Conservation (phyloP, 2,329 filamentous ascomycete species). For the Fusarium sacchari region DNA sequence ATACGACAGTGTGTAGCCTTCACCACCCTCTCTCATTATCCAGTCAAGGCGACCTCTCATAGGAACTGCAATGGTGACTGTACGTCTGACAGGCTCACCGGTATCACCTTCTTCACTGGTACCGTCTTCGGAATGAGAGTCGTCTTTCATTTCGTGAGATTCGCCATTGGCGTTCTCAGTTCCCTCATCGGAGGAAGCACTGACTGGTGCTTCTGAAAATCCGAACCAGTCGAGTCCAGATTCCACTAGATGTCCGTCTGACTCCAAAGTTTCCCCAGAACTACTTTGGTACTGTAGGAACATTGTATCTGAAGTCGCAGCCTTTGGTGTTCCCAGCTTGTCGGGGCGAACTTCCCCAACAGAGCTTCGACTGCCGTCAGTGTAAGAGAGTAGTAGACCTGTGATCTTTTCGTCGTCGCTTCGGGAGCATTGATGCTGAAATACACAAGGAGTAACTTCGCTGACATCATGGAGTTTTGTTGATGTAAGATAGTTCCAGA, state of each 20-base stretch:
- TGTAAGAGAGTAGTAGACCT: background rate
- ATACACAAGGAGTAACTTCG: background rate
- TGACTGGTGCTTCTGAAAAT: background rate
- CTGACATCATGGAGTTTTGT: background rate
- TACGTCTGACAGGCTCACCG: too few species aligned
- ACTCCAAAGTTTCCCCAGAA: too few species aligned
- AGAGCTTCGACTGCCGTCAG: background rate
- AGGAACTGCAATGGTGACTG: background rate
- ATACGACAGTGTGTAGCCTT: background rate
- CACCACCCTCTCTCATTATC: too few species aligned
- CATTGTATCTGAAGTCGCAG: background rate
- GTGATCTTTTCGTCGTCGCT: background rate
- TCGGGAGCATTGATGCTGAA: too few species aligned
- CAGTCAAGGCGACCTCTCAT: background rate
- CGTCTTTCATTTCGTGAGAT: background rate
- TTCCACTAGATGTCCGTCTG: too few species aligned
- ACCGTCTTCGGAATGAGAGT: too few species aligned
- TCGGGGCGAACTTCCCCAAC: background rate
- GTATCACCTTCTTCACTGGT: too few species aligned
- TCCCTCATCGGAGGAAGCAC: rapidly evolving
- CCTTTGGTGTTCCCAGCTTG: background rate
- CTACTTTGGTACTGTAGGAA: background rate
- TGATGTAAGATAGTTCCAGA: background rate
- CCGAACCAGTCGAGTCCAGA: background rate
- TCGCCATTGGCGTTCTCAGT: background rate